Conservation (phyloP, 345 rosid genomes). For the Mangifera indica region DNA sequence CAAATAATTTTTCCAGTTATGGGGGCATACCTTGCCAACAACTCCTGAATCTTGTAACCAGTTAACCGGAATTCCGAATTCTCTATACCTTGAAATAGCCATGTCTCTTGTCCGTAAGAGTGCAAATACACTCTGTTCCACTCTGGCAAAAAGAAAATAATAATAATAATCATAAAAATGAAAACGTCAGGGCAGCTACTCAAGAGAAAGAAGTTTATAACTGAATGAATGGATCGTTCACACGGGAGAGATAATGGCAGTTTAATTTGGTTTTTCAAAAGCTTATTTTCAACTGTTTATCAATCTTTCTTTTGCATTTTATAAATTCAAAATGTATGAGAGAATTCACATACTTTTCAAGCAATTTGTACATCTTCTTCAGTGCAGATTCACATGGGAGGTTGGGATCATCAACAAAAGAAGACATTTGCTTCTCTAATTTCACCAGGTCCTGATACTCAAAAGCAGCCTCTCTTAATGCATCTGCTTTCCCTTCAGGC, state of each 20-base stretch:
- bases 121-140: slow-evolving; percentile 89
- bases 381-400: slow-evolving; percentile 85
- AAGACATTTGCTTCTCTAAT: slow-evolving; percentile 72
- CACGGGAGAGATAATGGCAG: not conserved
- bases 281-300: not conserved
- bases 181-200: not conserved
- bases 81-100: slow-evolving; percentile 83
- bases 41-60: slow-evolving; percentile 89
- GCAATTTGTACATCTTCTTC: slow-evolving; percentile 91
- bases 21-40: slow-evolving; percentile 77
- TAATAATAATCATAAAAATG: not conserved
- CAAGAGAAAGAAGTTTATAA: not conserved
- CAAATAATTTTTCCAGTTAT: not conserved
- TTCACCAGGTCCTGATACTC: slow-evolving; percentile 95
- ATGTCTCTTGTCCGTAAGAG: slow-evolving; percentile 92
- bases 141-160: slow-evolving; percentile 39
- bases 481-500: slow-evolving; percentile 99
- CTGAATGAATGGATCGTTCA: slow-evolving; percentile 2
- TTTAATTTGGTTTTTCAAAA: slow-evolving; percentile 1
- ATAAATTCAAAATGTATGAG: slow-evolving; percentile 14
- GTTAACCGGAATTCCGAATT: slow-evolving; percentile 81
- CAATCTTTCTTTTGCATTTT: not conserved
- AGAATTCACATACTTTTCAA: slow-evolving; percentile 69
- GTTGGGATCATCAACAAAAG: slow-evolving; percentile 80
- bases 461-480: slow-evolving; percentile 90